phyloP scores from a whole-genome alignment of 345 rosid genomes.

The Iberis pinnata region DNA sequence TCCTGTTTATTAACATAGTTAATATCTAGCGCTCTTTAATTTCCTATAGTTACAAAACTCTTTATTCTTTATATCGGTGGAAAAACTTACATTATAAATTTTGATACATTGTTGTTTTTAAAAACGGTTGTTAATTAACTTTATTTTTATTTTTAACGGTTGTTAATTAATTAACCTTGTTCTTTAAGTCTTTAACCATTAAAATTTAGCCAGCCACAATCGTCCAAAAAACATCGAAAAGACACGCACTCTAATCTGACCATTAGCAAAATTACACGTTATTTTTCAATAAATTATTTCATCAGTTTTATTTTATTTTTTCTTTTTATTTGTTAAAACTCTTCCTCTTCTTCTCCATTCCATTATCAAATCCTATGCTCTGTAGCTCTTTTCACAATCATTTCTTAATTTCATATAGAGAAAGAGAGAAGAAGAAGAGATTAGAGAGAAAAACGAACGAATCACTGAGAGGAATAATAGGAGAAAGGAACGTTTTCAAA shows the following conservation, averaged over 20 bases:
- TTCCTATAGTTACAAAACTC: too few relatives aligned
- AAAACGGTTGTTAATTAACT: too few relatives aligned
- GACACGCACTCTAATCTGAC: conserved; percentile 1
- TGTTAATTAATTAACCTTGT: conserved; percentile 4
- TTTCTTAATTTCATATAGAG: not conserved
- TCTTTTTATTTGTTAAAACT: not conserved
- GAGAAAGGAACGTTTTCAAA: not conserved
- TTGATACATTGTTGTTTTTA: too few relatives aligned
- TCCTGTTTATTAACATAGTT: too few relatives aligned
- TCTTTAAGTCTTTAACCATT: not conserved
- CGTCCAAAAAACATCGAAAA: conserved; percentile 13
- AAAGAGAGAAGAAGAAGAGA: not conserved
- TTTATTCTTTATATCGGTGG: too few relatives aligned
- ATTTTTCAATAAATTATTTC: not conserved
- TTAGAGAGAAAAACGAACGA: conserved; percentile 17
- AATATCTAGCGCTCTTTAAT: too few relatives aligned
- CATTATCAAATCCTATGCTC: conserved; percentile 13
- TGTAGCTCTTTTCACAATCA: conserved; percentile 13
- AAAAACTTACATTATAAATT: too few relatives aligned
- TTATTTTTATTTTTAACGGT: not conserved
- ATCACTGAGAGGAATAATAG: not conserved
- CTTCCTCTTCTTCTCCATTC: conserved; percentile 2
- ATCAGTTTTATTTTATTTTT: conserved; percentile 11
- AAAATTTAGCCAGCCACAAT: not conserved
- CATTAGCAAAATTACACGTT: conserved; percentile 18